Evolutionary conservation across 2,329 filamentous ascomycete species (phyloP), one percentile per base, ranked within the genome.

Genomic region (Pseudogymnoascus sp.): DNA sequence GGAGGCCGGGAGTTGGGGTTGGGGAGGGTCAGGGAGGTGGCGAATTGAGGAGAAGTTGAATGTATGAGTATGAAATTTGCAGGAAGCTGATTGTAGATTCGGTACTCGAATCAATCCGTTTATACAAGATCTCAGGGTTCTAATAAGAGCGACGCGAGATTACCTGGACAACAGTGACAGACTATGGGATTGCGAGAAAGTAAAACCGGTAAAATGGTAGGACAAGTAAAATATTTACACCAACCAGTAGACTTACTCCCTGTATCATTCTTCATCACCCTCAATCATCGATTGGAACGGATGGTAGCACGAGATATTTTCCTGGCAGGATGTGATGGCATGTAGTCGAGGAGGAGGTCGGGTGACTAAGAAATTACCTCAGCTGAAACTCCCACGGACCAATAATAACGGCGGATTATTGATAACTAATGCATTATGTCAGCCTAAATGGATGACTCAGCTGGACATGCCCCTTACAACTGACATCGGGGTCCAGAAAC

Each of bases 301-400:
- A 52, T 52, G 5, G 45, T 15, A 30, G n/a, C 45, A 30, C n/a
- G 9, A 19, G 30, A 13, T 30, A 26, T 6, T 3, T 23, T 48
- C 21, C 21, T 10, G 23, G 23, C 23, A 18, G 2, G n/a, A 12
- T 0, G 2, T 19, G 45, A 30, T 52, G 45, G 45, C 23, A 52
- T 52, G 45, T 52, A 28, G 45, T 52, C 9, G 45, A 30, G n/a
- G 26, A 52, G 45, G 45, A 30, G 45, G 45, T 52, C n/a, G 45
- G 45, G 45, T 52, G 45, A 30, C 45, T 52, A 52, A 52, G 45
- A 18, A 52, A 52, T 52, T 52, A 52, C 45, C 45, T 52, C 45
- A 52, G 45, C 45, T 52, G 45, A 52, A 52, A 52, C n/a, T 5
- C 8, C 2, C 4, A 12, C 13, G n/a, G 5, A 18, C 45, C 45